These are phyloP conservation scores for Penicillium digitatum DNA, from an alignment of 2,329 filamentous ascomycete genomes.

Conservation along the genomic window DNA sequence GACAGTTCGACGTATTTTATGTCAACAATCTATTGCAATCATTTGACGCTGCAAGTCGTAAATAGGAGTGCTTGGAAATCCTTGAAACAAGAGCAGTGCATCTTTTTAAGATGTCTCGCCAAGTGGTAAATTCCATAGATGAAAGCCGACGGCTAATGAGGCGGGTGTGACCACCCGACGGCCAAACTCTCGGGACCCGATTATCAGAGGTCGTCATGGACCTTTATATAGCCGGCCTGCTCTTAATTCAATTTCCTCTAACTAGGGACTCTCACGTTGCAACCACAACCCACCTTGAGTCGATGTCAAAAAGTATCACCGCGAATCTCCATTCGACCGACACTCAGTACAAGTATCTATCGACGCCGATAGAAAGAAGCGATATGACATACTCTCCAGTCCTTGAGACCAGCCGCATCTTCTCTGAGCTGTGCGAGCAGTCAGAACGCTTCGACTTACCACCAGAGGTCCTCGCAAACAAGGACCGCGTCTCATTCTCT, in stretches of 20 bases:
- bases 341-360: background rate
- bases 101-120: background rate
- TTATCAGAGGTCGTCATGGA: background rate
- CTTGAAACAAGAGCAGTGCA: too few species aligned
- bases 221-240: conserved; percentile 2
- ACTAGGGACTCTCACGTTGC: background rate
- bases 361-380: background rate
- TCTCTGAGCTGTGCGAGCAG: conserved; percentile 35
- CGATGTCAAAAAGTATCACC: background rate
- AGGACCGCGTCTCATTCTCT: conserved; percentile 36
- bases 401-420: conserved; percentile 38
- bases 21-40: too few species aligned
- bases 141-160: background rate
- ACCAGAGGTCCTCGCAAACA: conserved; percentile 28
- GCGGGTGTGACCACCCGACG: conserved; percentile 14
- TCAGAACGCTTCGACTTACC: conserved; percentile 34
- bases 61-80: too few species aligned
- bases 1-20: background rate
- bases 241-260: background rate
- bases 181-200: conserved; percentile 13
- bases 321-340: background rate
- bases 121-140: background rate
- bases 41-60: background rate
- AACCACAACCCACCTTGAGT: background rate
- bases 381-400: conserved; percentile 35